Percentiles rank a stretch among this genome's conserved stretches.
phyloP scores from a whole-genome alignment of 805 yeast species.

The Lipomyces starkeyi region DNA sequence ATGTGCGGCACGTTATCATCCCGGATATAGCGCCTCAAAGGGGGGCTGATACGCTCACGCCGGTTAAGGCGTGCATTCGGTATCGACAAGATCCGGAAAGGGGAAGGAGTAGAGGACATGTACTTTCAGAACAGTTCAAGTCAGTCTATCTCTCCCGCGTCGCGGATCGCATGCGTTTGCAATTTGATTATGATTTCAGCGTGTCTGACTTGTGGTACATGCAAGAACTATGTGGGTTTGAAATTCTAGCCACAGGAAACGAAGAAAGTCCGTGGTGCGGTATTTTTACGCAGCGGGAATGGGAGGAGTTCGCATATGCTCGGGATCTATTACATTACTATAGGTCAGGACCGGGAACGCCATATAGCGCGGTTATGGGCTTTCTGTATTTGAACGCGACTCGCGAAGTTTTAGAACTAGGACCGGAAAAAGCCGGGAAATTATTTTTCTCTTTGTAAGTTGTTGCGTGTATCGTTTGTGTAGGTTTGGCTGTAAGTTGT shows the following conservation, averaged over 20 bases:
- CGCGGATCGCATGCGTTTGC: constrained; percentile 16
- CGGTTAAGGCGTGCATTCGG: constrained; percentile 29
- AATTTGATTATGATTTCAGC: constrained; percentile 17
- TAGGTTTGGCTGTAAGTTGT: not conserved
- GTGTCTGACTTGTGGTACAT: constrained; percentile 29
- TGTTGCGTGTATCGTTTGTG: not conserved
- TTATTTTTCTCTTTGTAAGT: constrained; percentile 38
- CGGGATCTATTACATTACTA: constrained; percentile 36
- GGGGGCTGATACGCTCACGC: constrained; percentile 38
- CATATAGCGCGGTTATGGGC: constrained; percentile 48
- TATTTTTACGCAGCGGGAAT: constrained; percentile 29
- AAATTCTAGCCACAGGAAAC: constrained; percentile 29
- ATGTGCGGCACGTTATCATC: constrained; percentile 26
- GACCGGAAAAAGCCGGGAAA: constrained; percentile 41
- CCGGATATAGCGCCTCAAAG: constrained; percentile 27
- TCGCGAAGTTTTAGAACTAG: constrained; percentile 52
- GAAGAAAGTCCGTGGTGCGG: constrained; percentile 28
- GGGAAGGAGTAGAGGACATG: constrained; percentile 21
- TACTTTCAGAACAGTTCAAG: constrained; percentile 15
- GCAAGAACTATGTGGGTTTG: constrained; percentile 39
- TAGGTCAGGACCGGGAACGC: constrained; percentile 44
- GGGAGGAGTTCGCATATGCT: constrained; percentile 35
- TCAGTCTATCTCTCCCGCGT: constrained; percentile 15
- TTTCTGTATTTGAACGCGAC: constrained; percentile 58
- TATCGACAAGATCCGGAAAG: constrained; percentile 22